These are phyloP conservation scores for Phaeosphaeria sp. DNA, from an alignment of 2,329 filamentous ascomycete species.

Conservation along the genomic window DNA sequence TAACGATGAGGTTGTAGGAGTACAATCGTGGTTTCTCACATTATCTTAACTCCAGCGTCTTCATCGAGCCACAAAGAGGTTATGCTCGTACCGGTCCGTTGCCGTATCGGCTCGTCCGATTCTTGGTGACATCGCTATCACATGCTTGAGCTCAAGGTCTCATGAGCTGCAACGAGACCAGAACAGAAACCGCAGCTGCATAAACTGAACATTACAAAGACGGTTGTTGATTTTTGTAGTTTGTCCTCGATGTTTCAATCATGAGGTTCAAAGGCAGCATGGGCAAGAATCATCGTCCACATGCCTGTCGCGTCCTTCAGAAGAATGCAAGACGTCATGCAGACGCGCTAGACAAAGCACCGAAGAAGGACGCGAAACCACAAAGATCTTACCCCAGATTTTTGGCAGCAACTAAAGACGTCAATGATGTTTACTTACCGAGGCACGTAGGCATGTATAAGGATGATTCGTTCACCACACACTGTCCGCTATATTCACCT, in stretches of 20 bases:
- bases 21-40: background rate
- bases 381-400: slow-evolving; percentile 9
- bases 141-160: no score
- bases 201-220: no score
- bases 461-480: background rate
- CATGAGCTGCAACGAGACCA: no score
- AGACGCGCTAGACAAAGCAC: slow-evolving; percentile 19
- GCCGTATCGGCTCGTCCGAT: background rate
- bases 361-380: slow-evolving; percentile 13
- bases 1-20: background rate
- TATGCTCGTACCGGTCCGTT: background rate
- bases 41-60: background rate
- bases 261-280: no score
- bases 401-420: background rate
- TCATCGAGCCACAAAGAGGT: background rate
- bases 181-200: no score
- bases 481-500: background rate
- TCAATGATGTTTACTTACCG: slow-evolving; percentile 17
- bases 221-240: no score
- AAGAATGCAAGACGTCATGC: slow-evolving; percentile 36
- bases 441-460: slow-evolving; percentile 7
- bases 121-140: no score
- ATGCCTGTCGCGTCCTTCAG: slow-evolving; percentile 5
- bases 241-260: no score
- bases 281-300: slow-evolving; percentile 1